Evolutionary conservation across 2,329 filamentous ascomycete genomes (phyloP), one percentile per base, ranked within the genome.

Genomic region (Pestalotiopsis sp.): DNA sequence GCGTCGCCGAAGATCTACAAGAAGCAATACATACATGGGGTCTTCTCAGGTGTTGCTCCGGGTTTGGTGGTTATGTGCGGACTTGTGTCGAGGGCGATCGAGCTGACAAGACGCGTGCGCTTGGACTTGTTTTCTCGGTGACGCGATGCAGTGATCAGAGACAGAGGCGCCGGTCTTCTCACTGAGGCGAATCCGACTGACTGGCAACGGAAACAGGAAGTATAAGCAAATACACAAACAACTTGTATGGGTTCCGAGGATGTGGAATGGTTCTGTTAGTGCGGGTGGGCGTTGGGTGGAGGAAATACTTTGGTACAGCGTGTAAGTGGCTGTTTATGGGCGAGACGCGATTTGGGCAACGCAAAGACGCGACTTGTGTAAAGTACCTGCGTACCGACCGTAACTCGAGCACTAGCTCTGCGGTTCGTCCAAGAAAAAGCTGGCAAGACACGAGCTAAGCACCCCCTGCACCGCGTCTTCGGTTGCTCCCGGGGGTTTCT

Each of bases 21-120:
- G 69, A 68, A 72, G 66, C 74, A 70, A 77, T 76, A 77, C 79
- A 81, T 82, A 73, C 72, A 74, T 70, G 20, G 17, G 2, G 17
- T 52, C 45, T 52, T 52, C n/a, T 7, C 7, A 17, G 41, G 41
- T 17, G 45, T 23, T 52, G 70, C 71, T 70, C 14, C 56, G 61
- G 58, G 59, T 66, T 70, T 20, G 59, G 20, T 17, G 11, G n/a
- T 27, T 27, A 9, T 38, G 12, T 52, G 36, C 12, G 36, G 61
- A 38, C 14, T 7, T 41, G 13, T 20, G 27, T 38, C 9, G 41
- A 64, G 38, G n/a, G 38, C 36, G n/a, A 25, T 36, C 4, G 49
- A 64, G 38, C n/a, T 25, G 14, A 23, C 14, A 31, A 52, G 36
- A 52, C 61, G 61, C 61, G 61, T 52, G 31, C 31, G 31, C 23